Evolutionary conservation across 73 alveolate genomes (phyloP).

Genomic region (Paramecium octaurelia): DNA sequence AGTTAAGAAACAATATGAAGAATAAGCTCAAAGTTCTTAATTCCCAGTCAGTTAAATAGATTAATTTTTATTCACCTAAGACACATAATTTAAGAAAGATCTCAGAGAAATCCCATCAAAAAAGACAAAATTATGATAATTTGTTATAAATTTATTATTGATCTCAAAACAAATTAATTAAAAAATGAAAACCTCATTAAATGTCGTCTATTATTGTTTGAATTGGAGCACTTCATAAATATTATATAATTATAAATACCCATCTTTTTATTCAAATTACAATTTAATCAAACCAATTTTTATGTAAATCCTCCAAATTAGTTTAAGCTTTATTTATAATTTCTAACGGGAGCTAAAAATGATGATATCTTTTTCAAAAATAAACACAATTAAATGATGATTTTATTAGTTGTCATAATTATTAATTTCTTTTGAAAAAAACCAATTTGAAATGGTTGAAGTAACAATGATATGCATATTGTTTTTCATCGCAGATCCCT

Average conservation of each 20-base stretch:
- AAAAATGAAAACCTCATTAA: background rate
- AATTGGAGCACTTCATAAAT: too few species aligned
- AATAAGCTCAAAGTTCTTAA: background rate
- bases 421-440: too few species aligned
- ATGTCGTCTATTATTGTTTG: background rate
- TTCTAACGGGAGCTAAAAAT: background rate
- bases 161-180: background rate
- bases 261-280: too few species aligned
- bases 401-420: too few species aligned
- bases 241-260: too few species aligned
- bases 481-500: background rate
- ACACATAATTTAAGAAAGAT: background rate
- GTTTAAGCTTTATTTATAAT: too few species aligned
- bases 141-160: background rate
- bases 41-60: background rate
- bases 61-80: background rate
- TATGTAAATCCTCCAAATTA: too few species aligned
- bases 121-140: background rate
- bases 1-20: background rate
- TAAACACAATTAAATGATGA: too few species aligned
- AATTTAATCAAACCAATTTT: too few species aligned
- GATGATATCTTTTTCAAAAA: too few species aligned
- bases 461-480: background rate
- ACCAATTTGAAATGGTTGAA: background rate
- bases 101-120: background rate